Base-by-base conservation (phyloP, 805 yeast species). In the Saturnispora dispora region DNA sequence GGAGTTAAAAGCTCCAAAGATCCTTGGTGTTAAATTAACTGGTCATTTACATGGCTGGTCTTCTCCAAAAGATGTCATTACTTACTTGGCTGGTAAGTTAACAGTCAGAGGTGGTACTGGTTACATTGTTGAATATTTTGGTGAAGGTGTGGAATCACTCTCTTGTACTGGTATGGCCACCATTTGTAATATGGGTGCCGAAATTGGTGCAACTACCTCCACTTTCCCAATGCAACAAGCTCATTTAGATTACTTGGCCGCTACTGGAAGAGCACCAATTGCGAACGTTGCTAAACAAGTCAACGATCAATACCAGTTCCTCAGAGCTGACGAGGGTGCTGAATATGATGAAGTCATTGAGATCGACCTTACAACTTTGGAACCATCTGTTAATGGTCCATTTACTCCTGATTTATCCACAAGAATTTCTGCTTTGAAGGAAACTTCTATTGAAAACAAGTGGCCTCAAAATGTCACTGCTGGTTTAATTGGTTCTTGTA, bases 161-260 rank as follows among this genome's bases (percentile, higher is more conserved):
- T 86, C 96, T 47, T 88, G 96, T 73, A 91, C 98, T 48, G 98
- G 98, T 79, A 90, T 90, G 98, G 98, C 95, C 69, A 90, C 98
- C 63, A 90, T 90, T 74, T 90, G 98, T 80, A 90, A 90, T 73
- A 90, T 90, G 98, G 98, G 98, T 78, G 98, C 98, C 60, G 98
- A 90, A 75, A 89, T 90, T 61, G 98, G 98, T 75, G 97, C 97
- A 55, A 90, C 98, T 57, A 90, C 98, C 52, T 90, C 97, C 46
- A 88, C 87, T 55, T 90, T 90, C 95, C 98, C 98, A 69, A 89
- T 78, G 87, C 89, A 88, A 77, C 79, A 82, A 65, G 84, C 91
- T 58, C 90, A 87, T 87, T 81, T 74, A 68, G 85, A 84, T 59
- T 91, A 90, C 76, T 79, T 91, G 69, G 71, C 78, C 56, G 93